Evolutionary conservation across 805 yeast genomes (phyloP).

Genomic region (Candida bentonensis): DNA sequence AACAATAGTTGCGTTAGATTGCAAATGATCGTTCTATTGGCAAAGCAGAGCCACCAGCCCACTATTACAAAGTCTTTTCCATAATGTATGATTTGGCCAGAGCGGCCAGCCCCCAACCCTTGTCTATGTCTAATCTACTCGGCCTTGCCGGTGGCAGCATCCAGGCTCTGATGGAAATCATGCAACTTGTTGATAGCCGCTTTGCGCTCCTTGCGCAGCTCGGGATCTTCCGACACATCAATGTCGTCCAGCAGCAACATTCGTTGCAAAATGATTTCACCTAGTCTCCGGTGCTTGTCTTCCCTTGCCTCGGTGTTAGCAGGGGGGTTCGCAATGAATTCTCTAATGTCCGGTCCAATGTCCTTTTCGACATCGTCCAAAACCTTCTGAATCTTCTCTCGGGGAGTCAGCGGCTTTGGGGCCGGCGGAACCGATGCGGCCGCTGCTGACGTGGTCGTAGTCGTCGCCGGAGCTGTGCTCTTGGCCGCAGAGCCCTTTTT

Average conservation of each 20-base stretch:
- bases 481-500: conserved; percentile 2
- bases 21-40: too few relatives aligned
- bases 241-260: conserved; percentile 22
- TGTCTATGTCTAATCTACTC: too few relatives aligned
- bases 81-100: too few relatives aligned
- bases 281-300: conserved; percentile 19
- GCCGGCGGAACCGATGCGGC: conserved; percentile 8
- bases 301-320: conserved; percentile 12
- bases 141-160: conserved; percentile 10
- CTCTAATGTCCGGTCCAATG: conserved; percentile 11
- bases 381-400: conserved; percentile 16
- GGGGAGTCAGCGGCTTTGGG: conserved; percentile 10
- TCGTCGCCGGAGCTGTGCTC: neutral
- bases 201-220: conserved; percentile 19
- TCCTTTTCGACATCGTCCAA: conserved; percentile 14
- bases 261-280: conserved; percentile 21
- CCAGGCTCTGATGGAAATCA: conserved; percentile 17
- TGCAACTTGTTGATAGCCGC: conserved; percentile 21
- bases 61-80: too few relatives aligned
- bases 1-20: too few relatives aligned
- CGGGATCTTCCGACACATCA: conserved; percentile 19
- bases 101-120: too few relatives aligned
- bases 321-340: conserved; percentile 12
- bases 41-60: too few relatives aligned
- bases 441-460: conserved; percentile 1